phyloP scores from a whole-genome alignment of 1,284 basidiomycete genomes.

The Heterobasidion occidentale region DNA sequence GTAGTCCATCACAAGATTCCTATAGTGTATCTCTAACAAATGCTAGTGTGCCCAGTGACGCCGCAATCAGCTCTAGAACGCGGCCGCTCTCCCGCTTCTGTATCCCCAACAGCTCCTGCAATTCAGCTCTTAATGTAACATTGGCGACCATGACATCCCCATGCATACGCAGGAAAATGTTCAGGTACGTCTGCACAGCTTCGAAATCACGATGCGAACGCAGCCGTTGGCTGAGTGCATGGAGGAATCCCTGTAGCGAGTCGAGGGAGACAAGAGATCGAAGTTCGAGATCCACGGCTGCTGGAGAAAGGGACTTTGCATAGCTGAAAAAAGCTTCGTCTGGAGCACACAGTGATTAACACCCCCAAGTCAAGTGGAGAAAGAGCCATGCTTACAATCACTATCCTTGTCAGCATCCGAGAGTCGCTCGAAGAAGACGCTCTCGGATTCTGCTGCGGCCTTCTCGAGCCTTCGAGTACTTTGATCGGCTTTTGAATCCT shows the following conservation, averaged over 20 bases:
- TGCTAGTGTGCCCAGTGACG: constrained; percentile 62
- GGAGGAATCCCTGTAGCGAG: constrained; percentile 64
- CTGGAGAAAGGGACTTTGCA: constrained; percentile 83
- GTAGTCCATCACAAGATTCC: too few species aligned
- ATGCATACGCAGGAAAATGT: constrained; percentile 81
- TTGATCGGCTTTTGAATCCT: constrained; percentile 32
- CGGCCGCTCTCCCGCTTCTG: constrained; percentile 70
- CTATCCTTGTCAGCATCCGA: constrained; percentile 46
- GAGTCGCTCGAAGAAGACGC: constrained; percentile 68
- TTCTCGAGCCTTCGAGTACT: constrained; percentile 50
- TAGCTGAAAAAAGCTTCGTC: constrained; percentile 83
- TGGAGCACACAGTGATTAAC: constrained; percentile 21
- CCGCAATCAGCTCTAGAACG: constrained; percentile 63
- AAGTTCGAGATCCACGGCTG: constrained; percentile 86
- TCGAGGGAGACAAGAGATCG: constrained; percentile 69
- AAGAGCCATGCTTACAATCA: constrained; percentile 50
- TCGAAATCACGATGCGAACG: constrained; percentile 87
- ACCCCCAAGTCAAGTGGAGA: not conserved
- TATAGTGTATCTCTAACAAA: constrained; percentile 52
- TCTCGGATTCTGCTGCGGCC: constrained; percentile 51
- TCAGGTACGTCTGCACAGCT: constrained; percentile 86
- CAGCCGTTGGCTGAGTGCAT: constrained; percentile 70
- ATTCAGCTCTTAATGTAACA: constrained; percentile 45
- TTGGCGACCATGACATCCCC: constrained; percentile 75
- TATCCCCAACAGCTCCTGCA: constrained; percentile 52